Conservation (phyloP, 1,284 basidiomycete species). For the Moesziomyces aphidis region DNA sequence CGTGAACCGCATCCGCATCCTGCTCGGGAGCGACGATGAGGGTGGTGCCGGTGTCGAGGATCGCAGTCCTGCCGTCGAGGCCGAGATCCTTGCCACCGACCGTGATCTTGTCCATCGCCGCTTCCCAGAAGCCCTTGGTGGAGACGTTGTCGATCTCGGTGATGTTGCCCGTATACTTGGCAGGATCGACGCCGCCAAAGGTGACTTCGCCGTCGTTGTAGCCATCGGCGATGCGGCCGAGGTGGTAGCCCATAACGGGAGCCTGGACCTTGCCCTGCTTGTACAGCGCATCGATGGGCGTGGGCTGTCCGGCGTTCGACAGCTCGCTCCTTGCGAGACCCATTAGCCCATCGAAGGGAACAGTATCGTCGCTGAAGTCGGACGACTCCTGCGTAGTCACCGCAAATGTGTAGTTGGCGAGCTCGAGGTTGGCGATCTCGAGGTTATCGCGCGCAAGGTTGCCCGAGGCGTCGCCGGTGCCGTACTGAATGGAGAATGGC, state of each 20-base stretch:
- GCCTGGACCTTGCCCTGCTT: constrained; percentile 74
- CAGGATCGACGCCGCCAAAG: constrained; percentile 80
- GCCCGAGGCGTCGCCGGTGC: constrained; percentile 77
- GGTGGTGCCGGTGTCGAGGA: constrained; percentile 68
- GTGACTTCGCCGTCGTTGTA: constrained; percentile 82
- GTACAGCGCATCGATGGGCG: constrained; percentile 81
- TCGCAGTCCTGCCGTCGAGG: constrained; percentile 70
- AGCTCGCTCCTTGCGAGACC: constrained; percentile 71
- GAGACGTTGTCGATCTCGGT: constrained; percentile 66
- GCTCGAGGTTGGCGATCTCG: constrained; percentile 75
- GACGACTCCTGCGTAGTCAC: constrained; percentile 75
- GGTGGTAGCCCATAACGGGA: constrained; percentile 83
- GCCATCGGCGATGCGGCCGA: constrained; percentile 76
- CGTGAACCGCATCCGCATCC: constrained; percentile 74
- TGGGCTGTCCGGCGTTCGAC: constrained; percentile 76
- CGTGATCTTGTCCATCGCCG: constrained; percentile 73
- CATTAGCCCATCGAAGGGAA: constrained; percentile 84
- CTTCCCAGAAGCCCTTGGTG: constrained; percentile 80
- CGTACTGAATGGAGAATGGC: constrained; percentile 81
- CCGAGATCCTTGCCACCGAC: constrained; percentile 73
- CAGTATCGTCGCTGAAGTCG: constrained; percentile 72
- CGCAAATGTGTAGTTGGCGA: constrained; percentile 79
- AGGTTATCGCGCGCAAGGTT: constrained; percentile 78
- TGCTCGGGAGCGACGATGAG: constrained; percentile 68
- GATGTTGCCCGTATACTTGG: constrained; percentile 70